phyloP scores from a whole-genome alignment of 164 flowering plant genomes.

The Vitis rupestris region DNA sequence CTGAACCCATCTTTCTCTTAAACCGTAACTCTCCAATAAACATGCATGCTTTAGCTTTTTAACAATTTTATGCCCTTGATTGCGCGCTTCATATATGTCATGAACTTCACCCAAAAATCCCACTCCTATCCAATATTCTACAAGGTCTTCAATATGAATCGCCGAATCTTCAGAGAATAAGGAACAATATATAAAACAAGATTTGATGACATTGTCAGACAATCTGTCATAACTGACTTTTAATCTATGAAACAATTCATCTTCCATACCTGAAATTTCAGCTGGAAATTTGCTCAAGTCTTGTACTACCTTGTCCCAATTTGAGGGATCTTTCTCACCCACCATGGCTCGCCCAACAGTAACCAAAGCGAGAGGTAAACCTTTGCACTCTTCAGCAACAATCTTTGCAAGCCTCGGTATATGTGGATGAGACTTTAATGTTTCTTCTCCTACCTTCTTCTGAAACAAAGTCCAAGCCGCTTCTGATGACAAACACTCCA shows the following conservation, averaged over 20 bases:
- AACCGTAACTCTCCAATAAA: background rate
- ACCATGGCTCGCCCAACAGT: conserved; percentile 14
- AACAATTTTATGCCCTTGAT: conserved; percentile 3
- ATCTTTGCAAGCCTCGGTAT: conserved; percentile 3
- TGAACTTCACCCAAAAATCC: conserved; percentile 8
- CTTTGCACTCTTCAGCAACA: conserved; percentile 10
- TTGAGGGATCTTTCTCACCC: conserved; percentile 6
- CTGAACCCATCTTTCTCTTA: background rate
- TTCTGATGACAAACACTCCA: background rate
- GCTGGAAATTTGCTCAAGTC: background rate
- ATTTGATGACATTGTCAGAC: background rate
- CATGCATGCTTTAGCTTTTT: conserved; percentile 1
- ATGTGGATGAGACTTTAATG: conserved; percentile 2
- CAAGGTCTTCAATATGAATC: background rate
- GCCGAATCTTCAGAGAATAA: conserved; percentile 6
- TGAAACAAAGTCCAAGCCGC: conserved; percentile 19
- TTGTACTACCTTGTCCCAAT: conserved; percentile 10
- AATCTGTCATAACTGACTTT: conserved; percentile 19
- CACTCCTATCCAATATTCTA: conserved; percentile 18
- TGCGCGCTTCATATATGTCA: background rate
- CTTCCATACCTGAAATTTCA: conserved; percentile 10
- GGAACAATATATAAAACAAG: conserved; percentile 14
- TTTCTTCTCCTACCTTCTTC: conserved; percentile 11
- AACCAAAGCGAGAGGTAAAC: conserved; percentile 19
- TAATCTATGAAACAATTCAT: background rate